Percentiles rank a stretch among this genome's conserved stretches.
These are phyloP conservation scores for Kandelia obovata DNA, from an alignment of 345 rosid species.

Conservation along the genomic window DNA sequence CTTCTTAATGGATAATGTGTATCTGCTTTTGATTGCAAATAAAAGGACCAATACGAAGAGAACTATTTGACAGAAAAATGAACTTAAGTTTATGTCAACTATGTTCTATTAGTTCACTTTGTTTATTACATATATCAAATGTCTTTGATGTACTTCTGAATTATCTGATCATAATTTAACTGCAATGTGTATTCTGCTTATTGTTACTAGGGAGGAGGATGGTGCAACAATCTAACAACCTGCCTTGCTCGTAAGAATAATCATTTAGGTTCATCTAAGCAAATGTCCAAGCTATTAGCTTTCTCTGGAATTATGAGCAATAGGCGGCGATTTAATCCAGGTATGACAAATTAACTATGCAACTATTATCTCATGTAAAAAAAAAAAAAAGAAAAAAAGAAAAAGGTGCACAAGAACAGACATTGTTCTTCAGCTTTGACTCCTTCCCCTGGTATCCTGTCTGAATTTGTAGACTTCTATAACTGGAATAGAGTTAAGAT, in stretches of 20 bases:
- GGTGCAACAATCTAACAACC: constrained; percentile 73
- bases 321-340: constrained; percentile 60
- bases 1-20: not conserved
- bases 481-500: constrained; percentile 89
- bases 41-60: not conserved
- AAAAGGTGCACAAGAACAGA: not conserved
- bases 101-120: too few species aligned
- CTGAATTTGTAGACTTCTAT: constrained; percentile 54
- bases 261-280: constrained; percentile 75
- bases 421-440: not conserved
- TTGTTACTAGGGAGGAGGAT: constrained; percentile 72
- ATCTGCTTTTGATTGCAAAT: not conserved
- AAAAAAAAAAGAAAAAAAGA: too few species aligned
- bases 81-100: too few species aligned
- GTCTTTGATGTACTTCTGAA: not conserved
- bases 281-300: constrained; percentile 53
- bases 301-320: constrained; percentile 87
- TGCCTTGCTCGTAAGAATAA: constrained; percentile 64
- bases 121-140: not conserved
- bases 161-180: not conserved
- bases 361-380: not conserved
- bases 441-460: not conserved
- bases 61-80: too few species aligned
- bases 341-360: constrained; percentile 22
- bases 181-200: too few species aligned